Conservation (phyloP, 148 eudicot genomes). For the Camellia granthamiana region DNA sequence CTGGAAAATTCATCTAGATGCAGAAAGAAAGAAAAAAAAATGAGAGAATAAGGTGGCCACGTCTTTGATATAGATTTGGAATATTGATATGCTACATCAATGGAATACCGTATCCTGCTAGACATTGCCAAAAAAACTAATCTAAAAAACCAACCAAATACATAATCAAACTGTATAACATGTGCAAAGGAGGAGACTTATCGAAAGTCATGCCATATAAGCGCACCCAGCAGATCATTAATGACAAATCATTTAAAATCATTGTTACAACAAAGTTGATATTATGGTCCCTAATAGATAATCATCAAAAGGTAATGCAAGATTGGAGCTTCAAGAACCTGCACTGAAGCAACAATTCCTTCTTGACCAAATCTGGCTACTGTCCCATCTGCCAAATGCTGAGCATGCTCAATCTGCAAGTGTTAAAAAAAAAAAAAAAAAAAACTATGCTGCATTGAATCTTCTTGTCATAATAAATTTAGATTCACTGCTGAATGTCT, state of each 20-base stretch:
- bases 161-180: background rate
- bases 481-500: background rate
- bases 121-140: background rate
- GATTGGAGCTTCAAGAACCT: constrained; percentile 42
- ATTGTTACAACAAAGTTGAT: too few relatives aligned
- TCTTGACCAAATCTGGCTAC: constrained; percentile 70
- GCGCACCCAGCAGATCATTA: background rate
- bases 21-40: too few relatives aligned
- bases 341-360: constrained; percentile 80
- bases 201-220: background rate
- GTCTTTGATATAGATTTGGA: background rate
- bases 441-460: constrained; percentile 6
- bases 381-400: constrained; percentile 77
- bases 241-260: background rate
- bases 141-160: background rate
- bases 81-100: background rate
- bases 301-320: background rate
- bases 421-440: background rate
- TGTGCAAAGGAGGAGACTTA: background rate
- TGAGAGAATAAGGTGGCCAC: background rate
- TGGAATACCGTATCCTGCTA: background rate
- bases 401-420: constrained; percentile 96
- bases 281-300: background rate
- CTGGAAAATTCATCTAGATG: too few relatives aligned
- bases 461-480: background rate